These are phyloP conservation scores for Tetrahymena malaccensis DNA, from an alignment of 73 alveolate genomes.

Conservation along the genomic window DNA sequence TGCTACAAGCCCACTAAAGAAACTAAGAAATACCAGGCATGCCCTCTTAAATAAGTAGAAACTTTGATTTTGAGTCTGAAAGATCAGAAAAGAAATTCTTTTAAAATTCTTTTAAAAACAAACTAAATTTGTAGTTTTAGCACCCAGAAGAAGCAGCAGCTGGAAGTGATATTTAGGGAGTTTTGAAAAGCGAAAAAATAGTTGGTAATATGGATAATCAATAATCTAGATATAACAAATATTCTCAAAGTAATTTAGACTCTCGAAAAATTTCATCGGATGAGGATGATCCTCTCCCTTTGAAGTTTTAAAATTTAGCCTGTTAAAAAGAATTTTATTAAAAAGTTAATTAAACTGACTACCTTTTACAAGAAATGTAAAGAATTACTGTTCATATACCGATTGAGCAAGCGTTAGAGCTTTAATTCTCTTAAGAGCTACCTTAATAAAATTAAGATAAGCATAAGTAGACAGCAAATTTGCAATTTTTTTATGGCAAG, in stretches of 20 bases:
- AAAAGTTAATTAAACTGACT: neutral
- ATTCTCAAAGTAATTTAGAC: neutral
- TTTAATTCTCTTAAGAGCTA: neutral
- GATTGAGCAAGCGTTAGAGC: neutral
- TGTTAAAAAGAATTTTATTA: neutral
- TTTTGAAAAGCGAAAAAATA: neutral
- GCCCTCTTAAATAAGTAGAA: neutral
- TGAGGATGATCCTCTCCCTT: neutral
- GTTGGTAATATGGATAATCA: neutral
- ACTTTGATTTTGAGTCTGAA: neutral
- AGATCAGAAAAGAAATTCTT: neutral
- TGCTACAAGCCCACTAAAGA: neutral
- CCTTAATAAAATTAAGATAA: neutral
- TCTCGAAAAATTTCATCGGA: neutral
- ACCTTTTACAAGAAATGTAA: neutral
- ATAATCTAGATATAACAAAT: neutral
- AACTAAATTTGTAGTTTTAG: neutral
- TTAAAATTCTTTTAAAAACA: neutral
- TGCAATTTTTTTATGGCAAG: neutral
- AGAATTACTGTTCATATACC: neutral
- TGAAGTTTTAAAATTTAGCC: neutral
- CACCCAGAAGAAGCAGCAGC: neutral
- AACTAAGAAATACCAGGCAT: neutral
- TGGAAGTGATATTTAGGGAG: neutral
- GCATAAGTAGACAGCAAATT: neutral